A percentile compares a stretch with the other conserved stretches of the same genome.
These are phyloP conservation scores for Hirschioporus abietinus DNA, from an alignment of 768 basidiomycete species.

Conservation along the genomic window DNA sequence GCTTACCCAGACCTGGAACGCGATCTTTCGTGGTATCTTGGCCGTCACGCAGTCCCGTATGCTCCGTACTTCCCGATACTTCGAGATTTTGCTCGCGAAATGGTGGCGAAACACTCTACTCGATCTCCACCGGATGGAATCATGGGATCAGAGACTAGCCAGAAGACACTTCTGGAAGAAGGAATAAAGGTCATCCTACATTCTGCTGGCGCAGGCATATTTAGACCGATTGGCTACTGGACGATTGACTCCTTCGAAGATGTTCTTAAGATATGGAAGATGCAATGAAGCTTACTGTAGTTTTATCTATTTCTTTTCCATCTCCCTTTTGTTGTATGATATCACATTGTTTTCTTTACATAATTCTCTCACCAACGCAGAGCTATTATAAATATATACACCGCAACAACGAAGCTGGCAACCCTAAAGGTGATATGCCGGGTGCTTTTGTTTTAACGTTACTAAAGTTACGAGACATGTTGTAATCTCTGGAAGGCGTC, in stretches of 20 bases:
- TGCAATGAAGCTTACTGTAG: background rate
- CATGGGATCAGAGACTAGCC: conserved; percentile 19
- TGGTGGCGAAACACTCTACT: conserved; percentile 50
- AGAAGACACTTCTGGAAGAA: conserved; percentile 25
- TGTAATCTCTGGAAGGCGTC: background rate
- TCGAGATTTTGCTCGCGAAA: conserved; percentile 55
- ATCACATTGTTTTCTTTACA: background rate
- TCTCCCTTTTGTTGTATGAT: background rate
- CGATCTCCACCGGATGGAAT: conserved; percentile 48
- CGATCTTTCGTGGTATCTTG: conserved; percentile 66
- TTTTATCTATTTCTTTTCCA: background rate
- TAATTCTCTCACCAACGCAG: background rate
- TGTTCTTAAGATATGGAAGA: conserved; percentile 52
- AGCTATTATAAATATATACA: background rate
- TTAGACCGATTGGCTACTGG: conserved; percentile 67
- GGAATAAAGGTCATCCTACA: conserved; percentile 86
- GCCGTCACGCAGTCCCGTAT: conserved; percentile 64
- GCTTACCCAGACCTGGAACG: conserved; percentile 21
- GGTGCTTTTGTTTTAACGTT: background rate
- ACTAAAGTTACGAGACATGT: background rate
- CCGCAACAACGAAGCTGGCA: background rate
- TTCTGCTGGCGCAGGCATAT: conserved; percentile 78
- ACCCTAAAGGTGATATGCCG: background rate
- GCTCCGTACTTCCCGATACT: conserved; percentile 61
- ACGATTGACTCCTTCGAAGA: conserved; percentile 64